These are phyloP conservation scores for Phytophthora uliginosa DNA, from an alignment of 352 stramenopile genomes.

Conservation along the genomic window DNA sequence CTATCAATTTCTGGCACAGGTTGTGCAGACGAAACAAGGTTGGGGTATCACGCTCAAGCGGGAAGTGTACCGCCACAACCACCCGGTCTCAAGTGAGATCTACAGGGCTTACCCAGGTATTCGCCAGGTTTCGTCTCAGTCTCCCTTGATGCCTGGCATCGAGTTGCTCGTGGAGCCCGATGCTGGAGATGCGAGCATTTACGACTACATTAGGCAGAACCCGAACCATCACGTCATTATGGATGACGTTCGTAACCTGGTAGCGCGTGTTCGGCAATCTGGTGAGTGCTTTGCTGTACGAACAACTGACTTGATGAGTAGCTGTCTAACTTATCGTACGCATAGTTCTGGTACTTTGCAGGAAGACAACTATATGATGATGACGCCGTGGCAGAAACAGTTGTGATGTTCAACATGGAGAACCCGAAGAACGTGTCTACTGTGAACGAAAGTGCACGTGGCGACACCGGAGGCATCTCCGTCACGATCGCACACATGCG, in stretches of 20 bases:
- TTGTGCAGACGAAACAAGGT: too few relatives aligned
- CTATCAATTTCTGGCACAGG: too few relatives aligned
- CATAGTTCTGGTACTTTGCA: neutral
- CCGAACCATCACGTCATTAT: conserved; percentile 12
- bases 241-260: conserved; percentile 1
- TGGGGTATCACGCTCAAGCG: neutral
- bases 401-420: conserved; percentile 13
- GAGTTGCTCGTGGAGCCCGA: conserved; percentile 10
- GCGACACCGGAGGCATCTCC: conserved; percentile 12
- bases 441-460: conserved; percentile 9
- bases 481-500: conserved; percentile 7
- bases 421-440: conserved; percentile 4
- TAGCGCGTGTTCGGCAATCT: neutral
- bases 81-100: neutral
- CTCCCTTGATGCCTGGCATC: conserved; percentile 9
- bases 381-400: conserved; percentile 14
- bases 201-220: conserved; percentile 16
- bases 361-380: conserved; percentile 2
- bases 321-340: neutral
- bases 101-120: conserved; percentile 23
- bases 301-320: neutral
- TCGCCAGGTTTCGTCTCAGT: conserved; percentile 11
- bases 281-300: neutral
- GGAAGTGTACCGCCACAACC: conserved; percentile 11
- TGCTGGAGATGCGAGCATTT: conserved; percentile 1